phyloP scores from a whole-genome alignment of 1,284 basidiomycete genomes.

The Naganishia liquefaciens region DNA sequence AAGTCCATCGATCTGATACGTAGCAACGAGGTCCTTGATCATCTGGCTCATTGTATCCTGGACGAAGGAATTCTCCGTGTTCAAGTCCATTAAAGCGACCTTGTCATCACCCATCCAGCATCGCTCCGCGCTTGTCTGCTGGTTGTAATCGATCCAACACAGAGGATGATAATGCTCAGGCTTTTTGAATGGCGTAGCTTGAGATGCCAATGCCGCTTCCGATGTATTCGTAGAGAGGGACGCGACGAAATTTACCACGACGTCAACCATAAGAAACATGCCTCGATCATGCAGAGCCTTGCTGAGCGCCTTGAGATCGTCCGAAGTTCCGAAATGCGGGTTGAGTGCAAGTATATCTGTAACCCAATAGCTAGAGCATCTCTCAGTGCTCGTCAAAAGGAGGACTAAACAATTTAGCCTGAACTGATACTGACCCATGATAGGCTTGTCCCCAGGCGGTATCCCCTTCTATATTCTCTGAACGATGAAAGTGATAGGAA shows the following conservation, averaged over 20 bases:
- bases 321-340: slow-evolving; percentile 65
- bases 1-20: slow-evolving; percentile 64
- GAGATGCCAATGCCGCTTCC: not conserved
- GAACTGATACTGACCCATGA: slow-evolving; percentile 58
- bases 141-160: slow-evolving; percentile 66
- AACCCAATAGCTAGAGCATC: slow-evolving; percentile 55
- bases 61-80: slow-evolving; percentile 67
- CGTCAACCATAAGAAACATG: slow-evolving; percentile 78
- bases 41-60: slow-evolving; percentile 62
- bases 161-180: slow-evolving; percentile 62
- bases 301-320: slow-evolving; percentile 68
- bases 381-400: slow-evolving; percentile 36
- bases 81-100: slow-evolving; percentile 68
- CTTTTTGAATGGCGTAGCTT: slow-evolving; percentile 1
- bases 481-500: slow-evolving; percentile 5
- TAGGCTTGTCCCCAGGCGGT: slow-evolving; percentile 69
- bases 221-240: slow-evolving; percentile 15
- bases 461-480: slow-evolving; percentile 62
- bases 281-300: slow-evolving; percentile 65
- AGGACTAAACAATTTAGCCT: not conserved
- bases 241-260: slow-evolving; percentile 63
- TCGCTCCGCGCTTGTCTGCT: slow-evolving; percentile 63
- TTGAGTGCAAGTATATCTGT: slow-evolving; percentile 67
- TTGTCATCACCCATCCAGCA: slow-evolving; percentile 69
- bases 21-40: slow-evolving; percentile 64